phyloP scores from a whole-genome alignment of 2,329 filamentous ascomycete species.

The Periconia sp. region DNA sequence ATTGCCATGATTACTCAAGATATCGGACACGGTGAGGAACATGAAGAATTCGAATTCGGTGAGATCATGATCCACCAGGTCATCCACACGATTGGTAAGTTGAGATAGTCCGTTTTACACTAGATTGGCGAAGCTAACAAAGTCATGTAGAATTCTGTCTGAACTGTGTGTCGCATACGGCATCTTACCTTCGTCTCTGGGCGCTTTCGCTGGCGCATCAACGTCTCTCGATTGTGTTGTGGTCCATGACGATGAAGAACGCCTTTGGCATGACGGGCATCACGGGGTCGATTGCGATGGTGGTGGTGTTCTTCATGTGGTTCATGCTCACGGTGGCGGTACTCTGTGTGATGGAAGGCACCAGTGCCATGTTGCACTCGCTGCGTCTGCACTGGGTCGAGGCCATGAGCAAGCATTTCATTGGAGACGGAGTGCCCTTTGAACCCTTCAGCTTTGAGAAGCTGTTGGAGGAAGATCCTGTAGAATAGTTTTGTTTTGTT shows the following conservation, averaged over 20 bases:
- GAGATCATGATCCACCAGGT: conserved; percentile 99
- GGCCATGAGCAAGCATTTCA: conserved; percentile 96
- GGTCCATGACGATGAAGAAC: conserved; percentile 89
- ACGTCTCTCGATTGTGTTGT: conserved; percentile 92
- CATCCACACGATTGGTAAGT: conserved; percentile 94
- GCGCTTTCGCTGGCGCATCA: conserved; percentile 96
- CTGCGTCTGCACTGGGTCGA: conserved; percentile 94
- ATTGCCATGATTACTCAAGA: conserved; percentile 88
- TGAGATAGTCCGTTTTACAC: background rate
- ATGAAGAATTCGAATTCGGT: conserved; percentile 96
- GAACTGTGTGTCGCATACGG: conserved; percentile 98
- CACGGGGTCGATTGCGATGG: conserved; percentile 75
- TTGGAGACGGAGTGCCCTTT: conserved; percentile 84
- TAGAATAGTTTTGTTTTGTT: conserved; percentile 18
- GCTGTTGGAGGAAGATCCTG: conserved; percentile 76
- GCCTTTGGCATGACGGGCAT: conserved; percentile 69
- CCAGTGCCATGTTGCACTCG: conserved; percentile 91
- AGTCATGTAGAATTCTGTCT: conserved; percentile 82
- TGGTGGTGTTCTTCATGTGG: conserved; percentile 84
- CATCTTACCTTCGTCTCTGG: conserved; percentile 98
- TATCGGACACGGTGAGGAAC: conserved; percentile 70
- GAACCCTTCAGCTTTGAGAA: conserved; percentile 85
- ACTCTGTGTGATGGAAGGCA: conserved; percentile 93
- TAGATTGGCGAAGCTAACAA: conserved; percentile 21
- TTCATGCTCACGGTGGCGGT: conserved; percentile 81